Percentiles rank a stretch among this genome's conserved stretches.
Evolutionary conservation across 1,139 yeast species (phyloP).

Genomic region (Blastobotrys petasosporus): DNA sequence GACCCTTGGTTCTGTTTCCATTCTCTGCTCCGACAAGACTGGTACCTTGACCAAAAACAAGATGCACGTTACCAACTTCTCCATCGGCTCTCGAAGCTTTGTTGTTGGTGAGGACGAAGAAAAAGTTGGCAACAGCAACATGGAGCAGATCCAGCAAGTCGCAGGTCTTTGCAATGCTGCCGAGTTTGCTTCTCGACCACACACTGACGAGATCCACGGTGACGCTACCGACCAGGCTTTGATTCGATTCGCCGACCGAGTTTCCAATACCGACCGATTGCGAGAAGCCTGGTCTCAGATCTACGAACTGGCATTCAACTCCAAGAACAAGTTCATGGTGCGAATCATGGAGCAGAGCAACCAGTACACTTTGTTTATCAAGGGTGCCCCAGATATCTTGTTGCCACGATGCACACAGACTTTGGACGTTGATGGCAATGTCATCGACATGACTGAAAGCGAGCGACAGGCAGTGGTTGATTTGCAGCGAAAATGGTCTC

Average conservation of each 20-base stretch:
- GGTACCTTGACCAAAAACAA: constrained; percentile 55
- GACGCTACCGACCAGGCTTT: constrained; percentile 84
- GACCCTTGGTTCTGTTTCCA: constrained; percentile 37
- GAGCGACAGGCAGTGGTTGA: constrained; percentile 17
- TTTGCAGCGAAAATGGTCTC: constrained; percentile 3
- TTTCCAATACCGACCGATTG: constrained; percentile 21
- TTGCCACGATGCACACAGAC: constrained; percentile 52
- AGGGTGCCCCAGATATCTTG: constrained; percentile 78
- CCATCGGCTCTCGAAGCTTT: background rate
- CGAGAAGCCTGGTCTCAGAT: constrained; percentile 5
- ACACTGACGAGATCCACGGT: constrained; percentile 40
- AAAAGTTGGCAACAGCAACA: background rate
- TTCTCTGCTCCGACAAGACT: constrained; percentile 67
- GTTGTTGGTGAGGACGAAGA: background rate
- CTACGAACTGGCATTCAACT: constrained; percentile 38
- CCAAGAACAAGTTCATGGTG: constrained; percentile 46
- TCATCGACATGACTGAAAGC: constrained; percentile 31
- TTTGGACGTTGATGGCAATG: constrained; percentile 36
- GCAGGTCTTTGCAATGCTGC: constrained; percentile 41
- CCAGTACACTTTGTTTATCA: constrained; percentile 47
- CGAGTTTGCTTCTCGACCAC: constrained; percentile 18
- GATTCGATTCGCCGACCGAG: constrained; percentile 60
- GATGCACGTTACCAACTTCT: constrained; percentile 26
- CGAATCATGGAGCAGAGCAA: constrained; percentile 28
- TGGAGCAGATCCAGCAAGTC: background rate